phyloP scores from a whole-genome alignment of 495 filamentous ascomycete genomes.

The Penicillium egyptiacum region DNA sequence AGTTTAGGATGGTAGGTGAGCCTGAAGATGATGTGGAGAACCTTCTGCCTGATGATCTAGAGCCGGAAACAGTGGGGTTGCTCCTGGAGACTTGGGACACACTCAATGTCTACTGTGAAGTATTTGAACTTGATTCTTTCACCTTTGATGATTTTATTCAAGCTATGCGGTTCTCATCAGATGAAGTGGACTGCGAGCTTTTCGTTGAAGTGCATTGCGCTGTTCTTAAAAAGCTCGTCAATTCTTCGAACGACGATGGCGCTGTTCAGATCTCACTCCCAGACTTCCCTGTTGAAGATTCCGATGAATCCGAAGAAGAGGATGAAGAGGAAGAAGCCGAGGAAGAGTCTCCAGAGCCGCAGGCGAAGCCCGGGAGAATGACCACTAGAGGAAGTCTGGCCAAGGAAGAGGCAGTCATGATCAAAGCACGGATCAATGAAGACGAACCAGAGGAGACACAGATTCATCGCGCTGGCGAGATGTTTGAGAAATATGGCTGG shows the following conservation, averaged over 20 bases:
- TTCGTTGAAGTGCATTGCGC: constrained; percentile 91
- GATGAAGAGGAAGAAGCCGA: constrained; percentile 52
- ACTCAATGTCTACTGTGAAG: constrained; percentile 91
- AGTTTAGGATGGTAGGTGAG: constrained; percentile 67
- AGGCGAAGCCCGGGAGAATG: constrained; percentile 62
- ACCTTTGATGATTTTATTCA: constrained; percentile 96
- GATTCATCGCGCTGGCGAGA: constrained; percentile 76
- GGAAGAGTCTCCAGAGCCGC: constrained; percentile 41
- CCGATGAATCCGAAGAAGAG: constrained; percentile 59
- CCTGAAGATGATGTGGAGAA: constrained; percentile 43
- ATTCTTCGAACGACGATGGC: constrained; percentile 68
- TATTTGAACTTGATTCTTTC: constrained; percentile 91
- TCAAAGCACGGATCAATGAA: constrained; percentile 51
- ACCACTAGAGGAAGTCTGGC: constrained; percentile 83
- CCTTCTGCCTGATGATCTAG: constrained; percentile 57
- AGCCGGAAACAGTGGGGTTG: constrained; percentile 75
- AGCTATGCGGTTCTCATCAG: constrained; percentile 75
- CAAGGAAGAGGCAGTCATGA: constrained; percentile 69
- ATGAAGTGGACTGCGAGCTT: constrained; percentile 79
- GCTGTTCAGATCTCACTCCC: constrained; percentile 76
- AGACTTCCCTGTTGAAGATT: constrained; percentile 67
- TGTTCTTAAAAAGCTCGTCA: constrained; percentile 82
- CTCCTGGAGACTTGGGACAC: constrained; percentile 93
- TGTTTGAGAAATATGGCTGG: constrained; percentile 69
- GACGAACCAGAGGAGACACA: constrained; percentile 38